phyloP scores from a whole-genome alignment of 352 stramenopile species.

The Globisporangium nodosum region DNA sequence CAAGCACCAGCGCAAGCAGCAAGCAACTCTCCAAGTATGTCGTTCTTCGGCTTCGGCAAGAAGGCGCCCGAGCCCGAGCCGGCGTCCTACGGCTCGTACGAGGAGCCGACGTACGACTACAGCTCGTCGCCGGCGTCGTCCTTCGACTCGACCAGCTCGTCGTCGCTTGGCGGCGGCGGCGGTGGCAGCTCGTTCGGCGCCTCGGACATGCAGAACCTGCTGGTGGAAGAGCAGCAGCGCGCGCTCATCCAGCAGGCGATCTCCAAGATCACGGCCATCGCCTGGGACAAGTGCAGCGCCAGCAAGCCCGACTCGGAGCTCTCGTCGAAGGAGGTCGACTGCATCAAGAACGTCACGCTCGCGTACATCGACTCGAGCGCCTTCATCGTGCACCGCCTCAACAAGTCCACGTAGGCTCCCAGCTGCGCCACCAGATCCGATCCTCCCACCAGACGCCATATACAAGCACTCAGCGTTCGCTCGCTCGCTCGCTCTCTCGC shows the following conservation, averaged over 20 bases:
- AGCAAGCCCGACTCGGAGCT: slow-evolving; percentile 81
- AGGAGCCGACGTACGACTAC: slow-evolving; percentile 79
- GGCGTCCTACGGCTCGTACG: slow-evolving; percentile 44
- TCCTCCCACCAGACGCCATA: neutral
- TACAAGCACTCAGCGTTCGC: neutral
- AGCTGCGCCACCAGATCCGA: neutral
- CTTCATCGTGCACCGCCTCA: slow-evolving; percentile 80
- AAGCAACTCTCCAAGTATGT: slow-evolving; percentile 33
- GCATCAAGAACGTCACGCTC: slow-evolving; percentile 85
- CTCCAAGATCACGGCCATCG: slow-evolving; percentile 86
- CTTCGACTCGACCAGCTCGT: slow-evolving; percentile 26
- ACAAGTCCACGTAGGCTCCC: slow-evolving; percentile 45
- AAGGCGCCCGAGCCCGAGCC: slow-evolving; percentile 51
- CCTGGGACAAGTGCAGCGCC: slow-evolving; percentile 87
- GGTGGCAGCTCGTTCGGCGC: slow-evolving; percentile 28
- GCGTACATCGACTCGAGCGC: slow-evolving; percentile 86
- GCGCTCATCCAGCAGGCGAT: slow-evolving; percentile 84
- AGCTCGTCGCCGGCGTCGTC: slow-evolving; percentile 34
- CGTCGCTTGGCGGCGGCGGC: slow-evolving; percentile 9
- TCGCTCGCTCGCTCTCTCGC: no score
- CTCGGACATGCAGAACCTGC: slow-evolving; percentile 71
- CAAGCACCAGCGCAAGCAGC: slow-evolving; percentile 4
- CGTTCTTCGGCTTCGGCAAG: slow-evolving; percentile 80
- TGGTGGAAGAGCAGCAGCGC: slow-evolving; percentile 86
- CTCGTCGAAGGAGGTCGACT: slow-evolving; percentile 72